These are phyloP conservation scores for Sungouiella thailandica DNA, from an alignment of 805 yeast species.

Conservation along the genomic window DNA sequence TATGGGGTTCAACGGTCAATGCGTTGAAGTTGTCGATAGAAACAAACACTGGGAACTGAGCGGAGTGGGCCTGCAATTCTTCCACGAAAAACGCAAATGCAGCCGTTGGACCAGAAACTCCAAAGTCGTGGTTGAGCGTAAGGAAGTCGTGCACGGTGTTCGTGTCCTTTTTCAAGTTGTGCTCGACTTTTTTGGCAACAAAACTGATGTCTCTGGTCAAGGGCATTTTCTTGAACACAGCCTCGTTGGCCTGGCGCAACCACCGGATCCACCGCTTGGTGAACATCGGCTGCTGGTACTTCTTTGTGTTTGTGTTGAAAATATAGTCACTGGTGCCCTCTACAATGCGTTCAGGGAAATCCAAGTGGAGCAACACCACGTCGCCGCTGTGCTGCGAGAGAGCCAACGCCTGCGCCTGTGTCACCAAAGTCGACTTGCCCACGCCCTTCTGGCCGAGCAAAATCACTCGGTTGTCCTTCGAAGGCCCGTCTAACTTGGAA, in stretches of 20 bases:
- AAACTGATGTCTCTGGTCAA: slow-evolving; percentile 32
- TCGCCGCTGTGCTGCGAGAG: slow-evolving; percentile 23
- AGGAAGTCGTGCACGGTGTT: slow-evolving; percentile 27
- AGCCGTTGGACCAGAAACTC: slow-evolving; percentile 32
- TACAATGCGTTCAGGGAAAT: slow-evolving; percentile 55
- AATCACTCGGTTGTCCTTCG: slow-evolving; percentile 44
- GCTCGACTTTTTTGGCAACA: slow-evolving; percentile 27
- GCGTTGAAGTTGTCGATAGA: slow-evolving; percentile 75
- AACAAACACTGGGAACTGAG: slow-evolving; percentile 52
- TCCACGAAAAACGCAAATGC: slow-evolving; percentile 51
- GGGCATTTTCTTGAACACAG: slow-evolving; percentile 27
- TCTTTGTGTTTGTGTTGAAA: slow-evolving; percentile 41
- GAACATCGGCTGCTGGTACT: slow-evolving; percentile 77
- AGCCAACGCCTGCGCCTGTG: slow-evolving; percentile 65
- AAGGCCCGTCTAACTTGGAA: slow-evolving; percentile 22
- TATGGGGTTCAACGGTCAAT: slow-evolving; percentile 46
- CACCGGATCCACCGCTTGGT: slow-evolving; percentile 55
- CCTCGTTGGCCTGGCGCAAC: slow-evolving; percentile 31
- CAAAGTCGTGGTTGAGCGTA: slow-evolving; percentile 33
- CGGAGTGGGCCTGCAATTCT: slow-evolving; percentile 49
- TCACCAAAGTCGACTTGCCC: slow-evolving; percentile 70
- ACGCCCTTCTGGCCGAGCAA: slow-evolving; percentile 69
- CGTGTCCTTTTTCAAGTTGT: slow-evolving; percentile 27
- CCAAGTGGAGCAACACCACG: slow-evolving; percentile 56
- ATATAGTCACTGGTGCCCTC: slow-evolving; percentile 72